Conservation (phyloP, 2,329 filamentous ascomycete species). For the Lojkania enalia region DNA sequence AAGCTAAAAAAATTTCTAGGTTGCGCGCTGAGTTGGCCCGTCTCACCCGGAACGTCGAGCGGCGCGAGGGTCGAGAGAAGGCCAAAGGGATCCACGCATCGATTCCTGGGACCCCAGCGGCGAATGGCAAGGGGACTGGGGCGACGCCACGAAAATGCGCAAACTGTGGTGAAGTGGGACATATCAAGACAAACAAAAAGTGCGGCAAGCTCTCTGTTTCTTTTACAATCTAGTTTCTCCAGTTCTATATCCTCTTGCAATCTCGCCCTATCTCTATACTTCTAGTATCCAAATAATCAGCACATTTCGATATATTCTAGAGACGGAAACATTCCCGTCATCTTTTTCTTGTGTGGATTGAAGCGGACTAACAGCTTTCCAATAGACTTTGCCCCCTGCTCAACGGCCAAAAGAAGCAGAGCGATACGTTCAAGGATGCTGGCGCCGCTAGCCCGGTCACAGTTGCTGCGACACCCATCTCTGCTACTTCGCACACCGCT, state of each 20-base stretch:
- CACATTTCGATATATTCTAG: no score
- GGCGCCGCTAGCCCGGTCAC: constrained; percentile 31
- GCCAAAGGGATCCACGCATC: constrained; percentile 67
- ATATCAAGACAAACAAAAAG: constrained; percentile 99
- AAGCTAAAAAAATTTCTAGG: constrained; percentile 47
- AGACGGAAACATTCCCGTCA: no score
- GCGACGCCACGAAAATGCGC: constrained; percentile 83
- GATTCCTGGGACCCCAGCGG: constrained; percentile 50
- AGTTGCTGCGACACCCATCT: constrained; percentile 16
- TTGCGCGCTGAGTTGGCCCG: constrained; percentile 77
- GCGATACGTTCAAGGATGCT: constrained; percentile 43
- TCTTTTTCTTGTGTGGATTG: no score
- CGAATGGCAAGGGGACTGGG: constrained; percentile 55
- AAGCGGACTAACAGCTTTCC: constrained; percentile 21
- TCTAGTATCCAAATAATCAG: no score
- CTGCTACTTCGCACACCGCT: constrained; percentile 16
- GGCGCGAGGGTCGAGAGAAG: constrained; percentile 86
- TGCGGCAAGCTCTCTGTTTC: constrained; percentile 41
- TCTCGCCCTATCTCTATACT: no score
- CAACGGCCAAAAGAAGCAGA: constrained; percentile 44
- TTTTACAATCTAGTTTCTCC: constrained; percentile 3
- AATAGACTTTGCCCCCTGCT: constrained; percentile 43
- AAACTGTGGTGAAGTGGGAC: constrained; percentile 93
- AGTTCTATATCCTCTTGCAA: background rate
- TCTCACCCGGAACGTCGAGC: constrained; percentile 87